Evolutionary conservation across 1,284 basidiomycete genomes (phyloP).

Genomic region (Ustilago tritici): DNA sequence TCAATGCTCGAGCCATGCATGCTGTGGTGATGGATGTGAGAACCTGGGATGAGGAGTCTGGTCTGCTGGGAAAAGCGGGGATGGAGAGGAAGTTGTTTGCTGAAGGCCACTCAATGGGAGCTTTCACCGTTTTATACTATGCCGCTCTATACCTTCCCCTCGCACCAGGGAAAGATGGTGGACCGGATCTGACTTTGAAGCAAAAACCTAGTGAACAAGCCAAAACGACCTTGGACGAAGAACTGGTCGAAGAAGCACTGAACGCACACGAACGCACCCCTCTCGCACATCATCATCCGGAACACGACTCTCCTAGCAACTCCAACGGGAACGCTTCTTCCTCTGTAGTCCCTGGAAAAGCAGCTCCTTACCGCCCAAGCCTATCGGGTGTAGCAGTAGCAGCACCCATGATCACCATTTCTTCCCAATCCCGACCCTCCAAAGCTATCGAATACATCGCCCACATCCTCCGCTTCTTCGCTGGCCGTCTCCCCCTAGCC

Average conservation of each 20-base stretch:
- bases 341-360: constrained; percentile 21
- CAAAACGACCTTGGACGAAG: constrained; percentile 25
- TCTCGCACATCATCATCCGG: constrained; percentile 24
- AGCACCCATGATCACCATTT: constrained; percentile 72
- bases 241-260: constrained; percentile 33
- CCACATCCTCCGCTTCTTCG: constrained; percentile 69
- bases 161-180: constrained; percentile 32
- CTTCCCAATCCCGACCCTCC: constrained; percentile 69
- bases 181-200: constrained; percentile 39
- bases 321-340: constrained; percentile 10
- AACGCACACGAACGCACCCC: constrained; percentile 32
- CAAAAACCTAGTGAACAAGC: constrained; percentile 41
- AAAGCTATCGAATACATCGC: constrained; percentile 70
- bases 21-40: constrained; percentile 72
- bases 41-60: constrained; percentile 47
- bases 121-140: constrained; percentile 70
- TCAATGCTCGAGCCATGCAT: constrained; percentile 71
- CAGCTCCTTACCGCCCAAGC: constrained; percentile 42
- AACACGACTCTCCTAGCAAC: constrained; percentile 1
- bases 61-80: constrained; percentile 25
- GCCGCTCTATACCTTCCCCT: constrained; percentile 65
- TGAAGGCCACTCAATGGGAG: constrained; percentile 71
- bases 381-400: constrained; percentile 70
- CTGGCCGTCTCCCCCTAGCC: constrained; percentile 71
- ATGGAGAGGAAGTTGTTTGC: constrained; percentile 67